Percentiles rank a stretch among this genome's conserved stretches.
Evolutionary conservation across 164 flowering plant species (phyloP).

Genomic region (Paratinospora sagittata): DNA sequence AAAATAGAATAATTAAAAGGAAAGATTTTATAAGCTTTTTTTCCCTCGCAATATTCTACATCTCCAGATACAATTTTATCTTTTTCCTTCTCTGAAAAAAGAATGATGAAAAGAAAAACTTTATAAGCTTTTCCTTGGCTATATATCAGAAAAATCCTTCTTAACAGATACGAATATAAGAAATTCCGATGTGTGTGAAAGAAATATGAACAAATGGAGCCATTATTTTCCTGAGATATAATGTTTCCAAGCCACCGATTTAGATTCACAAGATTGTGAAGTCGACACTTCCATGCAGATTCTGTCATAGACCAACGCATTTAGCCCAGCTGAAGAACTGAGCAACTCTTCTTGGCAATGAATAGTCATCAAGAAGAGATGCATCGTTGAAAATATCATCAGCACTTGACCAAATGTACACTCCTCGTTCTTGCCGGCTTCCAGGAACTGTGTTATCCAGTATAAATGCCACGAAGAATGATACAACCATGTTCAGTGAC

Average conservation of each 20-base stretch:
- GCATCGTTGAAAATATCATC: conserved; percentile 53
- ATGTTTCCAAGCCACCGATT: neutral
- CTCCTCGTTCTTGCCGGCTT: conserved; percentile 73
- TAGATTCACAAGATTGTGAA: neutral
- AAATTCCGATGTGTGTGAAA: neutral
- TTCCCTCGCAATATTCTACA: neutral
- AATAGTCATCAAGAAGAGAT: conserved; percentile 41
- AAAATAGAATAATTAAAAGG: too few species aligned
- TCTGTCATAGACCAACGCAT: conserved; percentile 36
- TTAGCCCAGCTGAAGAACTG: conserved; percentile 41
- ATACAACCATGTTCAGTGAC: conserved; percentile 85
- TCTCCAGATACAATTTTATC: neutral
- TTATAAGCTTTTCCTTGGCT: neutral
- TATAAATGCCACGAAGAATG: conserved; percentile 62
- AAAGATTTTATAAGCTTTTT: too few species aligned
- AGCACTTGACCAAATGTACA: conserved; percentile 69
- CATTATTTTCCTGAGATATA: neutral
- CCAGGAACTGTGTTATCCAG: conserved; percentile 92
- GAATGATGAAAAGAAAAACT: neutral
- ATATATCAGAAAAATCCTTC: neutral
- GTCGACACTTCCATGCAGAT: neutral
- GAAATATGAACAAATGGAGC: neutral
- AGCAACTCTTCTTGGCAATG: conserved; percentile 52
- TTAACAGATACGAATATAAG: neutral
- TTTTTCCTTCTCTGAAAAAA: neutral